phyloP scores from a whole-genome alignment of 1,284 basidiomycete species.

The Cryptococcus maquisensis region DNA sequence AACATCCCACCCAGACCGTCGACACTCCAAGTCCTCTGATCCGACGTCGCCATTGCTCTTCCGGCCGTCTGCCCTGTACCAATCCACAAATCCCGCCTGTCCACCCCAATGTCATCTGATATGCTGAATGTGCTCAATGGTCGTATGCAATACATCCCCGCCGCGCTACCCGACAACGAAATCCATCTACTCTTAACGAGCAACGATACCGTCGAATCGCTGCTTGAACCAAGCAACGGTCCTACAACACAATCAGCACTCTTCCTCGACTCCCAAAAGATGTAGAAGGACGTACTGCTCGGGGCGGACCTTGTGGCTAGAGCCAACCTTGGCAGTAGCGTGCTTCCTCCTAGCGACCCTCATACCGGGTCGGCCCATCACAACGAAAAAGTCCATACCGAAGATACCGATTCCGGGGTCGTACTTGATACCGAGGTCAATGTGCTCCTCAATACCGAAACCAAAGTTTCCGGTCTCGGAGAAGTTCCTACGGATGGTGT shows the following conservation, averaged over 20 bases:
- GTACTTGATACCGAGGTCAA: conserved; percentile 97
- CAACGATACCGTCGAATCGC: conserved; percentile 93
- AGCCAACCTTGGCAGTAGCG: conserved; percentile 81
- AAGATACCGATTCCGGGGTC: conserved; percentile 96
- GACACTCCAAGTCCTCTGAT: too few relatives aligned
- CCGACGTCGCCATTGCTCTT: too few relatives aligned
- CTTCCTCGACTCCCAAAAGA: conserved; percentile 12
- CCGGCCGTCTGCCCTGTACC: too few relatives aligned
- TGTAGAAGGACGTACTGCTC: conserved; percentile 57
- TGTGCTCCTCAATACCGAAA: conserved; percentile 98
- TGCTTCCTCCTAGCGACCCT: conserved; percentile 91
- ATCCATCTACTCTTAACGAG: conserved; percentile 28
- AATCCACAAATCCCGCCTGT: too few relatives aligned
- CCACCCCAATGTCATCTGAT: too few relatives aligned
- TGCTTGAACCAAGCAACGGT: conserved; percentile 99
- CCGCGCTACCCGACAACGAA: neutral
- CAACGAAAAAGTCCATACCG: conserved; percentile 96
- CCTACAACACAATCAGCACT: conserved; percentile 30
- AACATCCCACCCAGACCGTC: too few relatives aligned
- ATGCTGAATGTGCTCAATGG: neutral
- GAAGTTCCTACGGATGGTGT: conserved; percentile 74
- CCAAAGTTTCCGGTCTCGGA: conserved; percentile 98
- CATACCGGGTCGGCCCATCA: conserved; percentile 93
- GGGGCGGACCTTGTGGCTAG: conserved; percentile 81
- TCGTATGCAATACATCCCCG: conserved; percentile 8